These are phyloP conservation scores for Sporisorium iseilematis-ciliati DNA, from an alignment of 1,284 basidiomycete genomes.

Conservation along the genomic window DNA sequence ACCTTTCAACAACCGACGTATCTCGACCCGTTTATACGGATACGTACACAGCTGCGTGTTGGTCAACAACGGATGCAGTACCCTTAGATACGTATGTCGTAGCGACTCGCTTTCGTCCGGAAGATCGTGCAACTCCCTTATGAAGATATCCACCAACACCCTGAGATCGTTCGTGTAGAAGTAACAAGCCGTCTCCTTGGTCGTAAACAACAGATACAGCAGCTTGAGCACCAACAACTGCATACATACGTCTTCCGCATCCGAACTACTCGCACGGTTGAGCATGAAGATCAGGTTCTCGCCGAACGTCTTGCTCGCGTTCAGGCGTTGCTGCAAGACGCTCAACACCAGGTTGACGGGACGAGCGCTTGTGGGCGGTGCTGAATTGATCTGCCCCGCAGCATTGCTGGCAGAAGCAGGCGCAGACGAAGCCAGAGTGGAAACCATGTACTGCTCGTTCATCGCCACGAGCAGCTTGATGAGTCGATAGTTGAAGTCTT, in stretches of 20 bases:
- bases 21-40: conserved; percentile 92
- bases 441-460: conserved; percentile 99
- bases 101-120: conserved; percentile 96
- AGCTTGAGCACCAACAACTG: conserved; percentile 94
- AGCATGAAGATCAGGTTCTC: conserved; percentile 99
- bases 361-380: conserved; percentile 8
- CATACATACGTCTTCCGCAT: conserved; percentile 89
- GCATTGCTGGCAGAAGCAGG: conserved; percentile 46
- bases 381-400: conserved; percentile 24
- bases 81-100: conserved; percentile 95
- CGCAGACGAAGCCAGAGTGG: conserved; percentile 71
- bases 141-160: conserved; percentile 95
- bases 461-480: conserved; percentile 74
- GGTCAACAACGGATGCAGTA: conserved; percentile 92
- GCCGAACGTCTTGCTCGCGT: conserved; percentile 91
- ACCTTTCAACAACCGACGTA: conserved; percentile 84
- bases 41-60: conserved; percentile 87
- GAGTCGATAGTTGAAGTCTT: conserved; percentile 70
- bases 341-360: conserved; percentile 81
- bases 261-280: conserved; percentile 78
- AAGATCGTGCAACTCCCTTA: conserved; percentile 88
- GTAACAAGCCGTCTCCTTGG: conserved; percentile 90
- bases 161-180: conserved; percentile 98
- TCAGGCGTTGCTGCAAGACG: conserved; percentile 83
- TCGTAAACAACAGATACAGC: conserved; percentile 93